These are phyloP conservation scores for Fusarium subglutinans DNA, from an alignment of 2,329 filamentous ascomycete genomes.

Conservation along the genomic window DNA sequence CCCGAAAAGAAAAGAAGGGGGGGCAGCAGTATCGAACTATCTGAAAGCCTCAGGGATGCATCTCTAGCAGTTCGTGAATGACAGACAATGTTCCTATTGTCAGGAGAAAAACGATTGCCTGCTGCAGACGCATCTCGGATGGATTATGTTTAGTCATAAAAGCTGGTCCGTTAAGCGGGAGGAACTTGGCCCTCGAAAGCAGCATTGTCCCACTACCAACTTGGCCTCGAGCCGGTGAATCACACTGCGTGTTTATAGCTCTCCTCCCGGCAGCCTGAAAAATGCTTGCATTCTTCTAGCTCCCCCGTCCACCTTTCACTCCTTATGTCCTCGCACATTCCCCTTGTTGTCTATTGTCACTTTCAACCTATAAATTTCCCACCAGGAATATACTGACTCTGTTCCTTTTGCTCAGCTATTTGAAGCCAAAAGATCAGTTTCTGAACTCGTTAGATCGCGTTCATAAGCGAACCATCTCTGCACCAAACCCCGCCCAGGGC, in stretches of 20 bases:
- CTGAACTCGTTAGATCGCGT: conserved; percentile 41
- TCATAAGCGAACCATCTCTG: conserved; percentile 62
- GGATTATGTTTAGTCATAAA: not conserved
- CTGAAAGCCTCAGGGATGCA: not conserved
- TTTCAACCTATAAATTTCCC: conserved; percentile 8
- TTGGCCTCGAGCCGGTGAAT: conserved; percentile 12
- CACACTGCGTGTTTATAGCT: not conserved
- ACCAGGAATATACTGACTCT: conserved; percentile 4
- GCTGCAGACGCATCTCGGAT: not conserved
- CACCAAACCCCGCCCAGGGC: conserved; percentile 54
- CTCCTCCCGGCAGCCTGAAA: not conserved
- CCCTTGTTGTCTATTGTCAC: not conserved
- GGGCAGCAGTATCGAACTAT: not conserved
- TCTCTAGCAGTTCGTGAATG: conserved; percentile 11
- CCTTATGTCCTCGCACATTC: not conserved
- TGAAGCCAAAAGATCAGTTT: conserved; percentile 19
- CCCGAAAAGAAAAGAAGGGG: not conserved
- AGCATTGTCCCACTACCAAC: conserved; percentile 6
- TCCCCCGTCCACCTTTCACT: conserved; percentile 4
- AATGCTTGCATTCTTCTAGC: not conserved
- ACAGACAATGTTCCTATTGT: not conserved
- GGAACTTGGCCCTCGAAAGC: conserved; percentile 8
- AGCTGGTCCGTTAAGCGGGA: not conserved
- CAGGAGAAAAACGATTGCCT: not conserved
- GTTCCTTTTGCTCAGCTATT: conserved; percentile 4